Evolutionary conservation across 2,329 filamentous ascomycete species (phyloP).

Genomic region (Calonectria pseudoreteaudii): DNA sequence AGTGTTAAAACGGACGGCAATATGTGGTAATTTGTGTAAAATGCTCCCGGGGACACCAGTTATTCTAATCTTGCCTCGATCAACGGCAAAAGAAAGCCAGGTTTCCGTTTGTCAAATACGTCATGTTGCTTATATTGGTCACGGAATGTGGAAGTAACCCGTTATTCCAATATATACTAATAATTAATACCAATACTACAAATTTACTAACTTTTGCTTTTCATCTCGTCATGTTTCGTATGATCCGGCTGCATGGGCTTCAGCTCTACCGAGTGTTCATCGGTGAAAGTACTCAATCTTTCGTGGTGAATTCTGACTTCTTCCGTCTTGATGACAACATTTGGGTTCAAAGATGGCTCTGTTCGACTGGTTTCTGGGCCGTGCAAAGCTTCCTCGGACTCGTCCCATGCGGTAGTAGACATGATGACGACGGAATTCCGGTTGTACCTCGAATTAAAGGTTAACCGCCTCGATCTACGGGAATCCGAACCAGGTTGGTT

Average conservation of each 20-base stretch:
- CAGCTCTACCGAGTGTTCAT: constrained; percentile 39
- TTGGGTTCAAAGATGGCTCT: constrained; percentile 22
- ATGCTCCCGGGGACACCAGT: no score
- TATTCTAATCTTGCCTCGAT: no score
- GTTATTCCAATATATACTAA: background rate
- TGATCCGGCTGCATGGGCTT: constrained; percentile 13
- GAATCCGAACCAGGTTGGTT: constrained; percentile 21
- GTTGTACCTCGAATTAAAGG: constrained; percentile 38
- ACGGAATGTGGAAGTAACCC: background rate
- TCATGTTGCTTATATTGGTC: background rate
- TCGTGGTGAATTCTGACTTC: constrained; percentile 45
- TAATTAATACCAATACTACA: background rate
- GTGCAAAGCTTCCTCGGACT: constrained; percentile 48
- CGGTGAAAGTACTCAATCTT: constrained; percentile 31
- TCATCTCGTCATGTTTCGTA: background rate
- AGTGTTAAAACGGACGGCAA: no score
- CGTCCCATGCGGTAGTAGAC: constrained; percentile 46
- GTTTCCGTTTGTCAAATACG: no score
- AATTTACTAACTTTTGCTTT: background rate
- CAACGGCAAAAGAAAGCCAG: no score
- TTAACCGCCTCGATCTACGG: constrained; percentile 33
- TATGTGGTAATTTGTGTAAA: no score
- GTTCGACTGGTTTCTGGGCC: constrained; percentile 28
- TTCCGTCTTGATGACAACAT: constrained; percentile 46
- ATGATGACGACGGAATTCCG: constrained; percentile 48